Base-by-base conservation (phyloP, 108 stramenopile genomes). In the Fistulifera pelliculosa region DNA sequence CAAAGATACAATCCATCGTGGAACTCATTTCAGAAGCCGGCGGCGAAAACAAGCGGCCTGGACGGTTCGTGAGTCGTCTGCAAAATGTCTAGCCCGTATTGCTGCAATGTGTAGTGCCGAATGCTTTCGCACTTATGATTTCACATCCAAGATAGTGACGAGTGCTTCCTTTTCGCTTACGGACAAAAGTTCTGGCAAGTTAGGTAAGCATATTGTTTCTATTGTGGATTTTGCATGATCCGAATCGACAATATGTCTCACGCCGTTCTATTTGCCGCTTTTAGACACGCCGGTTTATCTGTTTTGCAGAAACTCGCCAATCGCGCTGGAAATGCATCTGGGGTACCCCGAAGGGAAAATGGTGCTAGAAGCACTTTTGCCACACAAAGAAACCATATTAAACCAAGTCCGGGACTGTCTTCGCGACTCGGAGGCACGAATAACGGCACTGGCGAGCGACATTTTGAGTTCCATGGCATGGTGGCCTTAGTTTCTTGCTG, bases 151-250 rank as follows among this genome's bases (percentile, higher is more conserved):
- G 23, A 21, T 80, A 1, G 60, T 85, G 22, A 65, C 73, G 16
- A 69, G 61, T 47, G 71, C 78, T 17, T 38, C 56, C 2, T 47
- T 58, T 5, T 69, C 85, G 17, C 38, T 77, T 40, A 77, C 75
- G 45, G 89, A 90, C 56, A 74, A 71, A 85, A 85, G 58, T 90
- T 90, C 57, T 90, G 85, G 89, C 76, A 70, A 69, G 89, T 90
- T n/a, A n/a, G n/a, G n/a, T n/a, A n/a, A n/a, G n/a, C n/a, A n/a
- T n/a, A n/a, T n/a, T n/a, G 57, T 63, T 49, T 38, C 45, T 13
- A 56, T 24, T 27, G 18, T 53, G 18, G 10, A 53, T 27, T 27
- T 14, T 27, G 39, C 41, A 41, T 27, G 13, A 14, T 41, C 11
- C 40, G 13, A 11, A 13, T 14, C 40, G 14, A 14, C 40, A 41